Base-by-base conservation (phyloP, 2,329 filamentous ascomycete species). In the Mariannaea sp. region DNA sequence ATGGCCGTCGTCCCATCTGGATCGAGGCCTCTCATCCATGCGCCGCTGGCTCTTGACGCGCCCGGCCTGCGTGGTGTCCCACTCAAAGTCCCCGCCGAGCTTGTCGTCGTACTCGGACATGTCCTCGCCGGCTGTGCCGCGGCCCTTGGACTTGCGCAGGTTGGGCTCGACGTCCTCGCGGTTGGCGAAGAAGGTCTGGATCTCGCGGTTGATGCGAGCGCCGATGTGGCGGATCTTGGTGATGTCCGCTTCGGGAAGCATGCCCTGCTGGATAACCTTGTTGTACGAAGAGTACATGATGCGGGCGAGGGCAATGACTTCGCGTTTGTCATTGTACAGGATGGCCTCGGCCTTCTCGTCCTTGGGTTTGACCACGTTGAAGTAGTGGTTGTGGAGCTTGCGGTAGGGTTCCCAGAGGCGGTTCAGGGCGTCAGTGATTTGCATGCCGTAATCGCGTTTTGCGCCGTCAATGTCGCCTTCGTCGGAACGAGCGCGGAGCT, bases 331-430 rank as follows among this genome's bases (percentile, higher is more conserved):
- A 4, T 73, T 74, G 55, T 73, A 71, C 7, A 64, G 36, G n/a
- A 59, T 52, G 22, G 51, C 58, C 29, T 67, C 56, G n/a, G 61
- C 62, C n/a, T 60, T 58, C 14, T 64, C 56, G 29, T 58, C 64
- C 16, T 62, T 62, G 13, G 59, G 45, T 8, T 65, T 57, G 12
- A 51, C 49, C 4, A 57, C 46, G 13, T 70, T 67, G 56, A 74
- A 73, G 59, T 66, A 69, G 30, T 72, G 70, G 46, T 73, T 70
- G 33, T 73, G 66, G 7, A 74, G 61, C 14, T 66, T 66, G 50
- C 70, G 72, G 64, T 81, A 77, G 3, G 79, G 79, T 16, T 74
- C 70, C 76, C 78, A 82, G 24, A 86, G 69, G 14, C 73, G 73
- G 13, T 76, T 70, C 16, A 86, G 70, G 13, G 82, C 83, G 4